phyloP scores from a whole-genome alignment of 23 red algal species.

The Porphyridium purpureum region DNA sequence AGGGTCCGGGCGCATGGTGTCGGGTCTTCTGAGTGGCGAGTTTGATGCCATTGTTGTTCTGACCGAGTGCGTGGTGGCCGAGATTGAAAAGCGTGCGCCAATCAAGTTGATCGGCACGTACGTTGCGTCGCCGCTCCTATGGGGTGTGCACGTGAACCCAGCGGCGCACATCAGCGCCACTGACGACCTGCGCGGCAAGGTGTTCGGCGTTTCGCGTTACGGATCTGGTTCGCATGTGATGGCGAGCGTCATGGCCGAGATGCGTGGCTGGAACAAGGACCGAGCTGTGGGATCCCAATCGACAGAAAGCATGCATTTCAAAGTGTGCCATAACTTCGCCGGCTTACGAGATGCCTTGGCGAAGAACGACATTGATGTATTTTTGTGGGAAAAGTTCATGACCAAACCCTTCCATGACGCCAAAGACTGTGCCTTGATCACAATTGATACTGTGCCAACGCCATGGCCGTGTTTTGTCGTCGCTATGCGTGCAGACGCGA shows the following conservation, averaged over 20 bases:
- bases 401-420: constrained; percentile 38
- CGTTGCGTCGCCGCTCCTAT: constrained; percentile 29
- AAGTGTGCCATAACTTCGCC: constrained; percentile 36
- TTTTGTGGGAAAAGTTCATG: constrained; percentile 68
- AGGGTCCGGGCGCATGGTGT: constrained; percentile 35
- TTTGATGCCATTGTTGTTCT: constrained; percentile 30
- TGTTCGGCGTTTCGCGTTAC: constrained; percentile 37
- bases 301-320: constrained; percentile 13
- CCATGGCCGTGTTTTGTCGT: constrained; percentile 48
- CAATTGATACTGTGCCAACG: constrained; percentile 31
- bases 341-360: constrained; percentile 20
- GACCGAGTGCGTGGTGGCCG: constrained; percentile 33
- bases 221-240: constrained; percentile 30
- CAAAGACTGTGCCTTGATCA: constrained; percentile 22
- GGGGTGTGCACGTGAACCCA: constrained; percentile 24
- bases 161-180: neutral
- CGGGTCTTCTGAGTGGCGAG: constrained; percentile 6
- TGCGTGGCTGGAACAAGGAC: constrained; percentile 16
- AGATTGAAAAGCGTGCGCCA: constrained; percentile 12
- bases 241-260: constrained; percentile 22
- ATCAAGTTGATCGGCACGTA: constrained; percentile 23
- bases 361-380: constrained; percentile 23
- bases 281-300: too few species aligned
- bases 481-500: constrained; percentile 8
- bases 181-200: constrained; percentile 19